phyloP scores from a whole-genome alignment of 2,329 filamentous ascomycete species.

The Sporothrix dimorphospora region DNA sequence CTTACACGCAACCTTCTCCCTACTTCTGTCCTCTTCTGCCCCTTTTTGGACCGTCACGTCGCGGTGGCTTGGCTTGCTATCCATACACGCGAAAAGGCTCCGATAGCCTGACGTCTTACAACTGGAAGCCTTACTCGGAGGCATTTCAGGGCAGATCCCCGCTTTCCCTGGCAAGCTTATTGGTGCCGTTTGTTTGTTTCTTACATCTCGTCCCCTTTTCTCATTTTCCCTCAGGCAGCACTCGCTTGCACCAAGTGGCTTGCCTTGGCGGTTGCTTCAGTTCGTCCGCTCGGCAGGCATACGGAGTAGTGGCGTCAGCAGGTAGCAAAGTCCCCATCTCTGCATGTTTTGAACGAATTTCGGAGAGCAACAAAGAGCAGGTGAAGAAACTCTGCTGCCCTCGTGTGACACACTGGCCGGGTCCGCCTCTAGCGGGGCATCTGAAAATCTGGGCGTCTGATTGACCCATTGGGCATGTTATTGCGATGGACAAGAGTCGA shows the following conservation, averaged over 20 bases:
- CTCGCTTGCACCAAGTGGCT: background rate
- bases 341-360: background rate
- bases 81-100: background rate
- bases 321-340: background rate
- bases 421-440: background rate
- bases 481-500: background rate
- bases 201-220: background rate
- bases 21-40: constrained; percentile 1
- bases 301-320: constrained; percentile 18
- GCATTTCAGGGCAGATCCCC: background rate
- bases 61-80: background rate
- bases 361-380: too few relatives aligned
- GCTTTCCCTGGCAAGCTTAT: background rate
- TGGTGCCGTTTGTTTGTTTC: background rate
- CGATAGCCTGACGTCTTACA: background rate
- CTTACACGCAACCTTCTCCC: background rate
- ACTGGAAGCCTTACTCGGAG: background rate
- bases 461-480: background rate
- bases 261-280: background rate
- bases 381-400: background rate
- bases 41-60: background rate
- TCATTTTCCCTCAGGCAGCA: background rate
- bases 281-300: background rate
- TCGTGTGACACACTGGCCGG: background rate
- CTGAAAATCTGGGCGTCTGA: background rate